Percentiles rank a stretch among this genome's conserved stretches.
Evolutionary conservation across 2,329 filamentous ascomycete species (phyloP).

Genomic region (Blastomyces parvus): DNA sequence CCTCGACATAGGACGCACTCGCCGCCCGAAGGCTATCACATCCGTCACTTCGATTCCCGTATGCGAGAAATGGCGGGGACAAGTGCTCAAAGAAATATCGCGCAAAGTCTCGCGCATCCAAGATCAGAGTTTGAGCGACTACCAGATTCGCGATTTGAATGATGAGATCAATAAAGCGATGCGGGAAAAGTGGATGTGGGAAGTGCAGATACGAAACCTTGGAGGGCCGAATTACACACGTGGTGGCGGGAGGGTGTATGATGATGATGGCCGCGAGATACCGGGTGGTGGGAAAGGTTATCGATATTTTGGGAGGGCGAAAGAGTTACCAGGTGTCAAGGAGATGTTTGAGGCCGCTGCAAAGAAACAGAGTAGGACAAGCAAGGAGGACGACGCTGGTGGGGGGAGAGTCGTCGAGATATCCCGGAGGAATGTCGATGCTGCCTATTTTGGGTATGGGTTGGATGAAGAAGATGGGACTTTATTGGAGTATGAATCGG

Average conservation of each 20-base stretch:
- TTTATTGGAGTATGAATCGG: conserved; percentile 67
- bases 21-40: conserved; percentile 84
- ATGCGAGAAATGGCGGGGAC: conserved; percentile 97
- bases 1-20: conserved; percentile 81
- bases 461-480: conserved; percentile 81
- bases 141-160: conserved; percentile 94
- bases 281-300: conserved; percentile 72
- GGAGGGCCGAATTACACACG: conserved; percentile 98
- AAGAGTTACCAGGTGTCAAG: conserved; percentile 87
- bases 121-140: conserved; percentile 82
- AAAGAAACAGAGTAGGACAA: conserved; percentile 54
- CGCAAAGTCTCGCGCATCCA: conserved; percentile 96
- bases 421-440: conserved; percentile 64
- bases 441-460: conserved; percentile 91
- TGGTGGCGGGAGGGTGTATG: conserved; percentile 58
- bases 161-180: conserved; percentile 99
- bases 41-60: conserved; percentile 71
- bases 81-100: conserved; percentile 92
- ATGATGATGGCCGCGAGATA: conserved; percentile 65
- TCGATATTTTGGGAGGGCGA: conserved; percentile 83
- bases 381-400: conserved; percentile 55
- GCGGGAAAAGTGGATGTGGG: conserved; percentile 99
- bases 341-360: conserved; percentile 82
- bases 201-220: conserved; percentile 86
- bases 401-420: conserved; percentile 32